Evolutionary conservation across 805 yeast species (phyloP), one percentile per base, ranked within the genome.

Genomic region (Scheffersomyces lignosus): DNA sequence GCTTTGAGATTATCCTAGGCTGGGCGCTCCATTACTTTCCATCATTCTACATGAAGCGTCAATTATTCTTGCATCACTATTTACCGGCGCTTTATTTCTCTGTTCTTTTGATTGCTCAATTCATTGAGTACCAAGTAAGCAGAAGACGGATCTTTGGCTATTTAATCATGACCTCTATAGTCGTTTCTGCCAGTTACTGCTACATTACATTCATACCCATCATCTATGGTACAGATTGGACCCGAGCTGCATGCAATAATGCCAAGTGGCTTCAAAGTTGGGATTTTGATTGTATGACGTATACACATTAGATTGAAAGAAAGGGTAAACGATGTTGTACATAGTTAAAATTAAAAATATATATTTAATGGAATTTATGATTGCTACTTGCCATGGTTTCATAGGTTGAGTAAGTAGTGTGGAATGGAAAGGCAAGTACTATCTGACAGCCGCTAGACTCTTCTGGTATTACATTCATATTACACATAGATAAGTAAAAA

Each of bases 11-110:
- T 38, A 46, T 74, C 13, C 40, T 76, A 2, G 93, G 87, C 1
- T 86, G 80, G 76, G 41, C 68, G 1, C 20, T 80, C 15, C 81
- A 82, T 48, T 76, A 69, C 43, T 44, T 73, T 28, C 91, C 93
- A 14, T 80, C 75, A 43, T 66, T 74, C 52, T 37, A 54, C 39
- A 54, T 66, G 57, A 37, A 58, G 10, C 51, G 72, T 38, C 70
- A 68, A 32, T 36, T 68, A 40, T 69, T 70, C 41, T 48, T 71
- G 4, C 75, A 68, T 35, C 70, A 71, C 47, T 80, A 79, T 54
- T 53, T 74, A 31, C 75, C 78, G 16, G 60, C 81, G 8, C 53
- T 77, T 22, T 75, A 68, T 44, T 75, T 79, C 50, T 69, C 73
- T 3, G 57, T 78, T 4, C 51, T 79, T 38, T 47, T 71, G 16